Evolutionary conservation across 2,329 filamentous ascomycete genomes (phyloP), one percentile per base, ranked within the genome.

Genomic region (Aspergillus amoenus): DNA sequence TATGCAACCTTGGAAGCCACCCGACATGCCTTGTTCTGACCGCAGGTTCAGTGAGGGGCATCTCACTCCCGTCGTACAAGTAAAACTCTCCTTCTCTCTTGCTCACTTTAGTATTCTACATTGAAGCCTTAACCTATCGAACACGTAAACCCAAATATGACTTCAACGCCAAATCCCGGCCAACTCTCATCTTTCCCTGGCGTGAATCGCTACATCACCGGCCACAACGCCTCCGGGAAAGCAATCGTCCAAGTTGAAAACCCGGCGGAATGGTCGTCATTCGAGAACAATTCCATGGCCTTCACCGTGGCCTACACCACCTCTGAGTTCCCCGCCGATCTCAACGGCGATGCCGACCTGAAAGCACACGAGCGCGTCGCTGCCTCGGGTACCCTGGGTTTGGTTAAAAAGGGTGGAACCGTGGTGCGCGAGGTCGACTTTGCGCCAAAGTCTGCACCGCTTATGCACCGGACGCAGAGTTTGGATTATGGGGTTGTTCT

Each of bases 401-500:
- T 78, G 1, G 74, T 76, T 13, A 75, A 71, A 15, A 65, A 68
- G 5, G 63, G 67, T 4, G 79, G 79, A 40, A 78, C 73, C 0
- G 76, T 81, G 0, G 76, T 75, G 27, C 75, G 79, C 2, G 72
- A 78, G 54, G 79, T 82, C 21, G 80, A 83, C 64, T 80, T 82
- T 61, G 71, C 71, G 0, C 81, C 81, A 0, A 70, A 68, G 3
- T 74, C 75, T 40, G 65, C 68, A 18, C 74, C 73, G 18, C 67
- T 78, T 17, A 81, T 83, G 75, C 83, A 85, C 61, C 77, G 82
- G 12, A 84, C 82, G 0, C 75, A 81, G 61, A 81, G 76, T 40
- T 69, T 85, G 3, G 82, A 85, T 63, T 84, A 81, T 60, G 82
- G 81, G 3, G 74, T 84, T 52, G 76, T 85, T 3, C 63, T 85